A percentile compares a stretch with the other conserved stretches of the same genome.
Evolutionary conservation across 78 protist species (phyloP).

Genomic region (Andalucia godoyi): DNA sequence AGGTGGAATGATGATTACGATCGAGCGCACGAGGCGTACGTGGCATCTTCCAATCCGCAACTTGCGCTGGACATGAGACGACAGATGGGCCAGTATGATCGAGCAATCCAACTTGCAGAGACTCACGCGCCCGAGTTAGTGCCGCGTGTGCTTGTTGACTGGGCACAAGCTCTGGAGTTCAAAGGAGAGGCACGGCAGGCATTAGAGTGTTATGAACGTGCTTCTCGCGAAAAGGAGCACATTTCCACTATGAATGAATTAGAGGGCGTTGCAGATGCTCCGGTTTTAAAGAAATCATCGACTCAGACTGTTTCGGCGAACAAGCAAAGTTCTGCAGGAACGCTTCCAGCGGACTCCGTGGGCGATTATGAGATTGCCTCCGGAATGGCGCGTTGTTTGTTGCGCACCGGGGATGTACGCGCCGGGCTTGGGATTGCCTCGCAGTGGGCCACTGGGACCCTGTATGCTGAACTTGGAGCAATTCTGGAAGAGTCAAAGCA

Average conservation of each 20-base stretch:
- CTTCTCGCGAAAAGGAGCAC: too few relatives aligned
- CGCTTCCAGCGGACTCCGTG: not conserved
- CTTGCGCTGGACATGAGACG: conserved; percentile 67
- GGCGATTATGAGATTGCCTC: not conserved
- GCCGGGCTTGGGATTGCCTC: conserved; percentile 14
- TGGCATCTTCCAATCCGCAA: conserved; percentile 13
- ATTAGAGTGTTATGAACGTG: conserved; percentile 3
- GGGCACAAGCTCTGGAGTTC: conserved; percentile 56
- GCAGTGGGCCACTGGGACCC: not conserved
- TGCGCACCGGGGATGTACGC: conserved; percentile 30
- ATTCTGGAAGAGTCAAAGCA: conserved; percentile 43
- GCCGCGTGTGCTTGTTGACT: conserved; percentile 35
- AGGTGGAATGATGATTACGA: conserved; percentile 14
- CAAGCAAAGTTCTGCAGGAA: not conserved
- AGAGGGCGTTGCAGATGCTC: too few relatives aligned
- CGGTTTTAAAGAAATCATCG: not conserved
- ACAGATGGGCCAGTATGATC: conserved; percentile 62
- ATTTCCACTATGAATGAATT: too few relatives aligned
- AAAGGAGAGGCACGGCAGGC: conserved; percentile 35
- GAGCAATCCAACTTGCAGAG: conserved; percentile 50
- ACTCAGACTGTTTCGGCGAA: not conserved
- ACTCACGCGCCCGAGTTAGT: conserved; percentile 33
- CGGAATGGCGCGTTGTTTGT: conserved; percentile 31
- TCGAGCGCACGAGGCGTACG: conserved; percentile 40
- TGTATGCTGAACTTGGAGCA: conserved; percentile 40